phyloP scores from a whole-genome alignment of 805 yeast genomes.

The Hanseniaspora occidentalis region DNA sequence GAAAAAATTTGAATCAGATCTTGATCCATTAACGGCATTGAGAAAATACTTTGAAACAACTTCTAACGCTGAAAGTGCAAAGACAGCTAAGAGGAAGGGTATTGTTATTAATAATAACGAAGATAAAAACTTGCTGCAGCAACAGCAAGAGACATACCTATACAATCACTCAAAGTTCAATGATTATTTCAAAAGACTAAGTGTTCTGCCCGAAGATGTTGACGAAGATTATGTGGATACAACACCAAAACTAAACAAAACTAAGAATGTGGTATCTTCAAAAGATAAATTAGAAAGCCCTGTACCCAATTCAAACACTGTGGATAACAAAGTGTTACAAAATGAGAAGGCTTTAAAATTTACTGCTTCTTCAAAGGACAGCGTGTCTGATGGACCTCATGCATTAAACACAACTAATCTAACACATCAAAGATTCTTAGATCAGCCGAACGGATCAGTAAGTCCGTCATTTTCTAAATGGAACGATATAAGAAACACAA shows the following conservation, averaged over 20 bases:
- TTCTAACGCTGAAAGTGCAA: background rate
- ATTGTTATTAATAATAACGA: slow-evolving; percentile 12
- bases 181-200: slow-evolving; percentile 53
- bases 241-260: too few species aligned
- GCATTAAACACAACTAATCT: too few species aligned
- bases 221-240: slow-evolving; percentile 4
- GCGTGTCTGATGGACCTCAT: too few species aligned
- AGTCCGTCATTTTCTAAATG: background rate
- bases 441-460: background rate
- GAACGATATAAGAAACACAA: background rate
- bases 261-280: too few species aligned
- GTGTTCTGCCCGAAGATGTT: slow-evolving; percentile 45
- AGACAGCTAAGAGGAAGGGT: too few species aligned
- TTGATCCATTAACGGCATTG: slow-evolving; percentile 31
- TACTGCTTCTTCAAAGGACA: too few species aligned
- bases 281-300: too few species aligned
- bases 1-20: slow-evolving; percentile 25
- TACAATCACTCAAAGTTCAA: slow-evolving; percentile 33
- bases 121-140: slow-evolving; percentile 31
- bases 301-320: too few species aligned
- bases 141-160: slow-evolving; percentile 10
- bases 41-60: slow-evolving; percentile 15
- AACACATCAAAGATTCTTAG: too few species aligned
- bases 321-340: too few species aligned
- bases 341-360: too few species aligned